Conservation (phyloP, 2,329 filamentous ascomycete species). For the Pseudogymnoascus sp. region DNA sequence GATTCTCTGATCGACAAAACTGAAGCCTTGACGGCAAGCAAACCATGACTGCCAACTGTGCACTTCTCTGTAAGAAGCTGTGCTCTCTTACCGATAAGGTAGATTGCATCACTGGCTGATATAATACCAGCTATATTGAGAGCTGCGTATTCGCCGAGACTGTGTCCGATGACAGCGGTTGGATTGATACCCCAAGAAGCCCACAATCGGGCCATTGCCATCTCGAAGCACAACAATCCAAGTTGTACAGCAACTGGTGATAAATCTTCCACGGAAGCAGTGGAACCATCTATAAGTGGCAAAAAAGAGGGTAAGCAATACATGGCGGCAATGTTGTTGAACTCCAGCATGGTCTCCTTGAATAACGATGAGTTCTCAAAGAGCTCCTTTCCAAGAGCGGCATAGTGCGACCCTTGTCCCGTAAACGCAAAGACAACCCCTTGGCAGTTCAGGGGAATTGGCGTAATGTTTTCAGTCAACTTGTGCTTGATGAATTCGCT, state of each 20-base stretch:
- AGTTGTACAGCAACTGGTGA: conserved; percentile 47
- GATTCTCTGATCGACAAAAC: conserved; percentile 35
- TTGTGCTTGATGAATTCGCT: conserved; percentile 43
- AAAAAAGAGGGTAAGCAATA: conserved; percentile 21
- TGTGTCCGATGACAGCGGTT: conserved; percentile 51
- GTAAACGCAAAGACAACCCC: conserved; percentile 26
- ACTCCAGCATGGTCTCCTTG: conserved; percentile 15
- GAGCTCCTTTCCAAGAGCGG: conserved; percentile 17
- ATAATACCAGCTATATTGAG: conserved; percentile 63
- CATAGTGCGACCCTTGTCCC: conserved; percentile 32
- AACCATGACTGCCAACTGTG: conserved; percentile 56
- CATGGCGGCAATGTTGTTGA: conserved; percentile 16
- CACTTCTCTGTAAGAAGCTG: conserved; percentile 57
- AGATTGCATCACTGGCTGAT: conserved; percentile 62
- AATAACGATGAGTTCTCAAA: conserved; percentile 31
- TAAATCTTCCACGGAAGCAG: conserved; percentile 31
- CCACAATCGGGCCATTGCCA: conserved; percentile 48
- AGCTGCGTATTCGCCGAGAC: conserved; percentile 66
- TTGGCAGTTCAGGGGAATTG: conserved; percentile 32
- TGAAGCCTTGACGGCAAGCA: conserved; percentile 48
- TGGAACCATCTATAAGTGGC: conserved; percentile 37
- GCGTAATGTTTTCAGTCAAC: conserved; percentile 31
- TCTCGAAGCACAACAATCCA: conserved; percentile 46
- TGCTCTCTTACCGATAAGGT: conserved; percentile 61
- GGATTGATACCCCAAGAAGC: conserved; percentile 47